phyloP scores from a whole-genome alignment of 1,284 basidiomycete species.

The Sanguinoderma infundibulare region DNA sequence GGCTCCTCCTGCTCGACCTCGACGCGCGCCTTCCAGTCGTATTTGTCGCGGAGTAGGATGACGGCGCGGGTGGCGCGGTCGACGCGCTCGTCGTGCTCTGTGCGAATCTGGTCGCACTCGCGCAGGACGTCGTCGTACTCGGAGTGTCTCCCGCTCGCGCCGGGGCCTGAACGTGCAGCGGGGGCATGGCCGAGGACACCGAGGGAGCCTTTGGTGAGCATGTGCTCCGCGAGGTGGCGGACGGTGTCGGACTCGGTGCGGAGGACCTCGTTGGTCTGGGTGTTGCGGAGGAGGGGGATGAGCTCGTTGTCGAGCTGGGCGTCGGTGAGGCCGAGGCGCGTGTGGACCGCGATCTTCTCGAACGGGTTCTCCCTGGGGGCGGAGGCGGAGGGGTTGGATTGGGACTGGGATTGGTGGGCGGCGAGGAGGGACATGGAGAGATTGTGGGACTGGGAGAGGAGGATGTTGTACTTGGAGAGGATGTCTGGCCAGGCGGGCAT shows the following conservation, averaged over 20 bases:
- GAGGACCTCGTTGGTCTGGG: constrained; percentile 76
- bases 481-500: constrained; percentile 85
- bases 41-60: constrained; percentile 72
- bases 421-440: constrained; percentile 63
- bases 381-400: constrained; percentile 9
- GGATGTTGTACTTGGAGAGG: constrained; percentile 79
- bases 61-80: constrained; percentile 76
- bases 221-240: constrained; percentile 65
- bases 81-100: constrained; percentile 71
- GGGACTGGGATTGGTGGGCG: constrained; percentile 32
- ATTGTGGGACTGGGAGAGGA: constrained; percentile 78
- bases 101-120: constrained; percentile 68
- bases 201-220: constrained; percentile 63
- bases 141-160: constrained; percentile 22
- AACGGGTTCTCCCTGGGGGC: constrained; percentile 46
- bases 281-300: constrained; percentile 72
- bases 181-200: constrained; percentile 38
- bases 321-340: constrained; percentile 58
- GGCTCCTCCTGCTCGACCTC: constrained; percentile 75
- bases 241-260: constrained; percentile 71
- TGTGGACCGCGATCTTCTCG: constrained; percentile 70
- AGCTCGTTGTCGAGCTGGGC: constrained; percentile 71
- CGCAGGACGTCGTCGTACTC: constrained; percentile 65
- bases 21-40: constrained; percentile 77
- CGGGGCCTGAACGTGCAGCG: no score